phyloP scores from a whole-genome alignment of 495 filamentous ascomycete species.

The Lophiostoma macrostomum region DNA sequence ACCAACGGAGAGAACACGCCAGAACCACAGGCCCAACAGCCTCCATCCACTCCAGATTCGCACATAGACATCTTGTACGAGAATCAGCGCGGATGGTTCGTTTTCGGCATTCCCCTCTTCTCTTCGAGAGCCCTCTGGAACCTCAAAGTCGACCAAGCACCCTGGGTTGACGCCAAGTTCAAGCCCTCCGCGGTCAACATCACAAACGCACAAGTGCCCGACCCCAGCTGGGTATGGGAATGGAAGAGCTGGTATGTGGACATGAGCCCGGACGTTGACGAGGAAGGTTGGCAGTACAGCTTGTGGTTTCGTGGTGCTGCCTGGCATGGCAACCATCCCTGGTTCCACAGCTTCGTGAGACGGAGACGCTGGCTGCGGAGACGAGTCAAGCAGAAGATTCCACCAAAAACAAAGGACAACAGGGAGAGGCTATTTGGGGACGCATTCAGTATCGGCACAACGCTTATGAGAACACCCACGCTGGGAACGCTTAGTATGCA shows the following conservation, averaged over 20 bases:
- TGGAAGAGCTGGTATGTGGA: slow-evolving; percentile 96
- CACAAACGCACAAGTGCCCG: slow-evolving; percentile 85
- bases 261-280: slow-evolving; percentile 80
- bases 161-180: slow-evolving; percentile 77
- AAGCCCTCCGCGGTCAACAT: slow-evolving; percentile 80
- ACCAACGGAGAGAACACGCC: slow-evolving; percentile 32
- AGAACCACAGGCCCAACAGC: slow-evolving; percentile 18
- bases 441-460: slow-evolving; percentile 77
- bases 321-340: slow-evolving; percentile 89
- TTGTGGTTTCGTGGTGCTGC: slow-evolving; percentile 75
- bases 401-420: slow-evolving; percentile 37
- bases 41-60: slow-evolving; percentile 33
- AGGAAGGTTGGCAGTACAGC: slow-evolving; percentile 94
- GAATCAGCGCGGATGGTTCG: slow-evolving; percentile 64
- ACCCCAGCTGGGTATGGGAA: slow-evolving; percentile 94
- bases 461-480: slow-evolving; percentile 25
- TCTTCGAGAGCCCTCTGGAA: slow-evolving; percentile 81
- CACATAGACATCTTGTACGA: slow-evolving; percentile 90
- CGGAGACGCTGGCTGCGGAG: slow-evolving; percentile 84
- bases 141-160: slow-evolving; percentile 63
- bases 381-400: slow-evolving; percentile 58
- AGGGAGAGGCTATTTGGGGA: slow-evolving; percentile 62
- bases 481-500: slow-evolving; percentile 17
- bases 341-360: slow-evolving; percentile 90
- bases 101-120: slow-evolving; percentile 87